Base-by-base conservation (phyloP, 2,329 filamentous ascomycete genomes). In the Exophiala aquamarina region DNA sequence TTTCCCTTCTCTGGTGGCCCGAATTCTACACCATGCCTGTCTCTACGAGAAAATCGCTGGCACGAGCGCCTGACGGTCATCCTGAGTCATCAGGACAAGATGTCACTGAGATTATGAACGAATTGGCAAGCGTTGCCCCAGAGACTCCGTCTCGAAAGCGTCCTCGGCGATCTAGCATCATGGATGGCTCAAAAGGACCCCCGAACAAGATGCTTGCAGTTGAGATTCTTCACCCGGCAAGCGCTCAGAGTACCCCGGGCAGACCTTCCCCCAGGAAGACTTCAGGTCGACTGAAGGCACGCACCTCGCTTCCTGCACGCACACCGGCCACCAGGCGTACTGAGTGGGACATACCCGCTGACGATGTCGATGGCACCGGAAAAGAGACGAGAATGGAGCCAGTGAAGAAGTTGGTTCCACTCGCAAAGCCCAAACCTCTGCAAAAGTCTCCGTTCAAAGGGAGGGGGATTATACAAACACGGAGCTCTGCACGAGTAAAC, bases 381-480 rank as follows among this genome's bases (percentile, higher is more conserved):
- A 31, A 19, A 13, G 15, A n/a, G 4, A 15, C n/a, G 14, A 17
- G n/a, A 29, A 19, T 44, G 6, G 31, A 41, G 13, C 46, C 43
- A 2, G 20, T 38, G 26, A 52, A 50, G 21, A 49, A 37, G 39
- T 14, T 49, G 31, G 50, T 42, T 29, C 10, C 14, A 11, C 32
- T 53, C 14, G 46, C 46, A 2, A 40, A 49, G 21, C 35, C 20
- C 14, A 43, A 49, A 18, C 21, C 46, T 36, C n/a, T 28, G 4
- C 39, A 29, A 10, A 37, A 26, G 8, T 56, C 53, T 17, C 55
- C 55, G 8, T 54, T 58, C 45, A 52, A 55, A 20, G 48, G 48
- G 9, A 41, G 18, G 8, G 52, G 48, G 9, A 41, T 44, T 26
- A 21, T 52, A 13, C 44, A 45, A 10, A 52, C 39, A 3, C 38